Percentiles rank a stretch among this genome's conserved stretches.
Conservation (phyloP, 768 basidiomycete species). For the Favolaschia claudopus region DNA sequence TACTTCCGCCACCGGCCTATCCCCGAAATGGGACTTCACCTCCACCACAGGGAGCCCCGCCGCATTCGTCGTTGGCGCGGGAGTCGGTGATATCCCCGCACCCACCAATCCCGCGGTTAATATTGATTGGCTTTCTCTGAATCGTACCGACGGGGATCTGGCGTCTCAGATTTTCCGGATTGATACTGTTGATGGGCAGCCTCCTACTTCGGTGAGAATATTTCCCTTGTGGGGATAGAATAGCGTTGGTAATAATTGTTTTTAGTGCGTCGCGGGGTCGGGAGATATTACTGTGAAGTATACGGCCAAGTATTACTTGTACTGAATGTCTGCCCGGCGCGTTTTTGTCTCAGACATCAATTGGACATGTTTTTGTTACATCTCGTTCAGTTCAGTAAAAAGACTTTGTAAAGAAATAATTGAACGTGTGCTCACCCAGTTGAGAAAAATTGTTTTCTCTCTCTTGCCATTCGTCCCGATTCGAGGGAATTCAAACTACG, state of each 20-base stretch:
- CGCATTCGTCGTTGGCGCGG: slow-evolving; percentile 1
- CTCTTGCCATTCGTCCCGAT: no score
- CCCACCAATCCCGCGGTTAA: slow-evolving; percentile 1
- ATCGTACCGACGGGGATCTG: not conserved
- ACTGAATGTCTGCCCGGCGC: no score
- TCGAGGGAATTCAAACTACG: no score
- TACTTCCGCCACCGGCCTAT: slow-evolving; percentile 9
- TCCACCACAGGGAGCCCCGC: slow-evolving; percentile 3
- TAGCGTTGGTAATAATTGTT: not conserved
- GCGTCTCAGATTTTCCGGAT: slow-evolving; percentile 8
- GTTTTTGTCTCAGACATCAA: no score
- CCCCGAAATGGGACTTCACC: slow-evolving; percentile 8
- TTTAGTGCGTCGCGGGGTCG: slow-evolving; percentile 3
- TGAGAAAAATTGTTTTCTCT: no score
- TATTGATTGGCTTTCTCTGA: slow-evolving; percentile 5
- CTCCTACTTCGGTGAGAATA: slow-evolving; percentile 2
- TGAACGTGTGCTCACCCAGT: no score
- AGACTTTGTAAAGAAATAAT: no score
- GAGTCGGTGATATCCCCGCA: slow-evolving; percentile 2
- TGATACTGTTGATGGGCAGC: slow-evolving; percentile 9
- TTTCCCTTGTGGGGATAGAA: not conserved
- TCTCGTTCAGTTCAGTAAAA: no score
- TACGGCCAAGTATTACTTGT: slow-evolving; percentile 9
- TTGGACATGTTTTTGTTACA: no score
- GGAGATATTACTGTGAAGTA: slow-evolving; percentile 5